A percentile compares a stretch with the other conserved stretches of the same genome.
Evolutionary conservation across 805 yeast species (phyloP).

Genomic region (Diddensiella caesifluorescens): DNA sequence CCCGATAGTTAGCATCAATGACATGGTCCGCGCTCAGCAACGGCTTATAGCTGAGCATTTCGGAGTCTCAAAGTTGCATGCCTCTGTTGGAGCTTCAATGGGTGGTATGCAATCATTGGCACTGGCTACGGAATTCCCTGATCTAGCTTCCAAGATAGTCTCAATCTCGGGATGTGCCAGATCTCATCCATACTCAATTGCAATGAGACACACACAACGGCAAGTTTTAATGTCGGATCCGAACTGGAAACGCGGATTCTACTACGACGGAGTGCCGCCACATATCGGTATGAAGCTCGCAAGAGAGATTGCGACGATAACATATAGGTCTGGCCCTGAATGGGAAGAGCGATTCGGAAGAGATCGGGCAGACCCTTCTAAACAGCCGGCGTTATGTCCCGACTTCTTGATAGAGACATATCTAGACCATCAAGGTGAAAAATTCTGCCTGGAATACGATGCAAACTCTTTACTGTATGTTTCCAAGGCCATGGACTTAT

Average conservation of each 20-base stretch:
- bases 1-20: conserved; percentile 79
- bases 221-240: conserved; percentile 94
- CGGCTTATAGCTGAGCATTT: conserved; percentile 58
- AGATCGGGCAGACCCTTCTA: conserved; percentile 72
- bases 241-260: conserved; percentile 87
- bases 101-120: conserved; percentile 99
- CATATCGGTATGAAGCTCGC: conserved; percentile 94
- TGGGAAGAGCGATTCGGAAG: conserved; percentile 94
- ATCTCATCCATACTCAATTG: conserved; percentile 90
- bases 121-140: conserved; percentile 77
- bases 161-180: conserved; percentile 91
- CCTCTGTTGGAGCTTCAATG: conserved; percentile 87
- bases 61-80: conserved; percentile 59
- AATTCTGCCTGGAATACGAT: conserved; percentile 86
- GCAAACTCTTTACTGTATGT: conserved; percentile 83
- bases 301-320: conserved; percentile 88
- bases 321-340: conserved; percentile 93
- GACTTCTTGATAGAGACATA: conserved; percentile 91
- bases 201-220: conserved; percentile 87
- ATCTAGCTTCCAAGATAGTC: conserved; percentile 64
- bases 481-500: conserved; percentile 91
- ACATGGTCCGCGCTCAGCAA: conserved; percentile 87
- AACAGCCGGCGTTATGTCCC: conserved; percentile 84
- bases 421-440: conserved; percentile 91
- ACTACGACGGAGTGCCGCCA: conserved; percentile 76